Base-by-base conservation (phyloP, 2,329 filamentous ascomycete species). In the Aotearoamyces nothofagi region DNA sequence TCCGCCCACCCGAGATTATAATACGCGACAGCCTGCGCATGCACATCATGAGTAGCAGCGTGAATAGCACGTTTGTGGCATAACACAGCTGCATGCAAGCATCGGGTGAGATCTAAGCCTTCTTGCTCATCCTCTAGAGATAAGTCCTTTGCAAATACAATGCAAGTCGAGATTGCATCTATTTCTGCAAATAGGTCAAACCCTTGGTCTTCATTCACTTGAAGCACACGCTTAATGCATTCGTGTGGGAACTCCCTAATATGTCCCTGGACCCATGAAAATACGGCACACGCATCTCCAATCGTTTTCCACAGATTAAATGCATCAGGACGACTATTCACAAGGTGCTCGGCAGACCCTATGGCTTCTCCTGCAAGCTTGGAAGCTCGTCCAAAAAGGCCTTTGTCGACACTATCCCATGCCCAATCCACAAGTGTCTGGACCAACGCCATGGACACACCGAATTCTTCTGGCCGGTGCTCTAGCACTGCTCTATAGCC, bases 1-100 rank as follows among this genome's bases (percentile, higher is more conserved):
- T 98, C 90, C 1, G 82, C 80, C 81, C 86, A 96, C 23, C 90
- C 90, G 11, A 98, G 61, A 45, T 98, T 98, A 54, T 93, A 98
- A 66, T 87, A 90, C 0, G 86, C 82, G n/a, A 96, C 81, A 2
- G 90, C 82, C 53, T 92, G 86, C 3, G 87, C 86, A 49, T 94
- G 81, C 5, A 70, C 50, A 45, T 98, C 86, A 33, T 74, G 60
- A 1, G 72, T 58, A 10, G 77, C 78, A 22, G 74, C 67, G 40
- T 78, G 58, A 9, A 96, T 74, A 5, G 84, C 84, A 38, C 81
- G 70, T 51, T 96, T 98, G 51, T 92, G 81, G 5, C 82, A 79
- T 11, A 96, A 57, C 15, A 96, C 80, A 0, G 78, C 69, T 9
- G 78, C 71, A 35, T 80, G 67, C 1, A 92, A 52, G 36, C 67